Base-by-base conservation (phyloP, 2,329 filamentous ascomycete genomes). In the Fusarium dimerum region DNA sequence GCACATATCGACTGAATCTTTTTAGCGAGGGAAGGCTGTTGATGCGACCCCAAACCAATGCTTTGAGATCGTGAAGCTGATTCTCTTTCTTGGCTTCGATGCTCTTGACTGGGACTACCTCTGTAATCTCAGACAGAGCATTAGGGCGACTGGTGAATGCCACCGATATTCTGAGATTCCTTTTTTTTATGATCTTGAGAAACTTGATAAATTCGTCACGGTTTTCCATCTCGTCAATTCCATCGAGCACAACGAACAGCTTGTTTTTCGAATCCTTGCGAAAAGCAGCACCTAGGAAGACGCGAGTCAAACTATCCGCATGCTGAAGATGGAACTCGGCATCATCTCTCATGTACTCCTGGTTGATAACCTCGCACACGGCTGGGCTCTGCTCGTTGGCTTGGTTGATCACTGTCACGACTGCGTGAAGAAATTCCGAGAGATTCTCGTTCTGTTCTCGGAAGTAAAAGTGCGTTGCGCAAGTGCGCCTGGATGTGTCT, bases 381-480 rank as follows among this genome's bases (percentile, higher is more conserved):
- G 54, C 51, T 1, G 53, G 54, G 42, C 67, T 69, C 6, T 64
- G 56, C 16, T 68, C 68, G 0, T 64, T 68, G 3, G 73, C 57
- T 7, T 71, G 71, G 4, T 67, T 61, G 3, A 67, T 57, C 11
- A 67, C 48, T 0, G 61, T 67, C 4, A 65, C 54, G 2, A 73
- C 30, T 1, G 62, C 67, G 15, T 58, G 63, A 3, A 63, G 12
- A 2, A 69, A 56, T 0, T 51, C 54, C 0, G 56, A 59, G 6
- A 67, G 47, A 29, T 62, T 64, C 3, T 60, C 48, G 6, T 65
- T 53, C 15, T 72, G 70, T 40, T 73, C 70, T 1, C 69, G 67
- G 48, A 73, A 73, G 45, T 71, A 73, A 48, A 72, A 75, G 40
- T 73, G 68, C 0, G 66, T 57, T 1, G 66, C 62, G 16, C 63